These are phyloP conservation scores for Aspergillus sp. DNA, from an alignment of 2,329 filamentous ascomycete species.

Conservation along the genomic window DNA sequence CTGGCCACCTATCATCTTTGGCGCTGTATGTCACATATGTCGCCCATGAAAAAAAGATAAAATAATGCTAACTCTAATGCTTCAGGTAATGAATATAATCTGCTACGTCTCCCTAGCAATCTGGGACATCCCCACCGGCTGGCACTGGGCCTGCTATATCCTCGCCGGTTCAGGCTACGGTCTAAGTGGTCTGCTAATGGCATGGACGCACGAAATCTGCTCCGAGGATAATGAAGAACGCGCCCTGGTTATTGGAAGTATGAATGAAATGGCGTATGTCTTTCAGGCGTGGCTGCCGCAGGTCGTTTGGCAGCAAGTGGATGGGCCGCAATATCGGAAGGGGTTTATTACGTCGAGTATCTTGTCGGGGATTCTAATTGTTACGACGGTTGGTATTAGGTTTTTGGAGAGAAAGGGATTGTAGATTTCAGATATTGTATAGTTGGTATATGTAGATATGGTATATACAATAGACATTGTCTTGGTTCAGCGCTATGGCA, in stretches of 20 bases:
- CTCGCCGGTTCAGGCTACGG: slow-evolving; percentile 45
- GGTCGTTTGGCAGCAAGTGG: slow-evolving; percentile 59
- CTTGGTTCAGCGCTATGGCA: background rate
- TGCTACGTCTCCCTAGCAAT: slow-evolving; percentile 40
- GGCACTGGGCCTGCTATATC: slow-evolving; percentile 60
- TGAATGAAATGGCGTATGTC: slow-evolving; percentile 65
- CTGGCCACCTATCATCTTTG: slow-evolving; percentile 60
- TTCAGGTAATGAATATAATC: slow-evolving; percentile 34
- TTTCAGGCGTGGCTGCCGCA: slow-evolving; percentile 64
- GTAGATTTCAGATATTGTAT: background rate
- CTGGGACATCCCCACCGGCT: slow-evolving; percentile 47
- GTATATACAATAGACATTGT: background rate
- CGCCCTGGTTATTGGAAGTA: slow-evolving; percentile 57
- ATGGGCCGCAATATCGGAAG: slow-evolving; percentile 54
- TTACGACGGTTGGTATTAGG: slow-evolving; percentile 42
- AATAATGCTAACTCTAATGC: background rate
- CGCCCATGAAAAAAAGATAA: slow-evolving; percentile 22
- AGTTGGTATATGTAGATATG: background rate
- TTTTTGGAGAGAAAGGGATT: background rate
- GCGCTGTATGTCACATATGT: slow-evolving; percentile 39
- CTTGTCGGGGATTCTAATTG: slow-evolving; percentile 46
- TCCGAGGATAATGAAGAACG: slow-evolving; percentile 57
- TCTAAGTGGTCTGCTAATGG: slow-evolving; percentile 45
- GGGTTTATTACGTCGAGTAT: slow-evolving; percentile 53
- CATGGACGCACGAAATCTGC: slow-evolving; percentile 52